Evolutionary conservation across 805 yeast species (phyloP).

Genomic region (Lachancea thermotolerans): DNA sequence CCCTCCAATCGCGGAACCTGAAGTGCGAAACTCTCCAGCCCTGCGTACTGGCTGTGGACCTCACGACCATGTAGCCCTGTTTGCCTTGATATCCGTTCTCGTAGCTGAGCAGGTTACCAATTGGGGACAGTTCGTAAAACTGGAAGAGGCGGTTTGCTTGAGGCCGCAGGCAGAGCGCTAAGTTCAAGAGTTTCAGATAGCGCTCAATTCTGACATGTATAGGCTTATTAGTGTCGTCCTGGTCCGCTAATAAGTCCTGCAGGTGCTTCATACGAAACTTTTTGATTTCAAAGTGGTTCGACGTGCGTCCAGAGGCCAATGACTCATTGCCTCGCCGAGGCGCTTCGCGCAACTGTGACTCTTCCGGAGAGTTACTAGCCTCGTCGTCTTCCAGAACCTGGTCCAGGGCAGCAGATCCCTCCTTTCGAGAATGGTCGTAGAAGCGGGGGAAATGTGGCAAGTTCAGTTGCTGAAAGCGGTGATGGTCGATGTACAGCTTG

Average conservation of each 20-base stretch:
- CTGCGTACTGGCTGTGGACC: conserved; percentile 77
- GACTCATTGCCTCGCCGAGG: neutral
- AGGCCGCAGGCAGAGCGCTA: conserved; percentile 58
- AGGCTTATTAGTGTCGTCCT: conserved; percentile 23
- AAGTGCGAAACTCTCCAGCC: conserved; percentile 97
- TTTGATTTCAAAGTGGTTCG: conserved; percentile 15
- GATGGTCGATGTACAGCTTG: conserved; percentile 23
- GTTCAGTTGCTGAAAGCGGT: conserved; percentile 19
- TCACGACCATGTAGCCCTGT: conserved; percentile 76
- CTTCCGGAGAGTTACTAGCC: neutral
- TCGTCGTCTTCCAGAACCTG: too few species aligned
- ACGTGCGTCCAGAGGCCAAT: conserved; percentile 12
- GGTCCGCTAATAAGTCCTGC: conserved; percentile 23
- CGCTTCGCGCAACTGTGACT: neutral
- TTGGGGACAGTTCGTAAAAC: conserved; percentile 84
- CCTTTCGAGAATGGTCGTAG: conserved; percentile 12
- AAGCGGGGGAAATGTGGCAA: conserved; percentile 28
- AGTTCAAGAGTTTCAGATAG: conserved; percentile 59
- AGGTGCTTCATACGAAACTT: conserved; percentile 26
- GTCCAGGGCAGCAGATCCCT: neutral
- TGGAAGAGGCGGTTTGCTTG: conserved; percentile 79
- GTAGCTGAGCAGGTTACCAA: conserved; percentile 73
- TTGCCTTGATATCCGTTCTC: conserved; percentile 81
- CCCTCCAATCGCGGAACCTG: conserved; percentile 66
- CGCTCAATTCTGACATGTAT: conserved; percentile 43